These are phyloP conservation scores for Stephania japonica DNA, from an alignment of 164 flowering plant genomes.

Conservation along the genomic window DNA sequence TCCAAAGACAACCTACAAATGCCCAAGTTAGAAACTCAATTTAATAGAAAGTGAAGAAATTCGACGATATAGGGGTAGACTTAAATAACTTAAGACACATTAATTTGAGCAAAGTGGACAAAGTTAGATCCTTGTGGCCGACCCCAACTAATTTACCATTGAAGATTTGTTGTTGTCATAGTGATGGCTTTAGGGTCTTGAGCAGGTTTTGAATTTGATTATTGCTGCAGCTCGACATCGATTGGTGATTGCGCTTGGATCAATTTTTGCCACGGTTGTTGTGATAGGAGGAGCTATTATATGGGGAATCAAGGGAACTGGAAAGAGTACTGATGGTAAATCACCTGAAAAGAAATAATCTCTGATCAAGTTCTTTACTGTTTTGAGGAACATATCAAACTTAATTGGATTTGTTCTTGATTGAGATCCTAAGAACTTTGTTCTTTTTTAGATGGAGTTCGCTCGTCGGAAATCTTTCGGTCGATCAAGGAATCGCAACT, in stretches of 20 bases:
- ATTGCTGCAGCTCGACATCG: conserved; percentile 8
- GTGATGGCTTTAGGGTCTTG: too few relatives aligned
- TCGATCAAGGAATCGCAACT: not conserved
- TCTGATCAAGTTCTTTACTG: not conserved
- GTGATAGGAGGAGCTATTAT: conserved; percentile 19
- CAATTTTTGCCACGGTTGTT: conserved; percentile 6
- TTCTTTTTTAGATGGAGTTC: not conserved
- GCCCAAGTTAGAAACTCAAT: too few relatives aligned
- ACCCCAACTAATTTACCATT: too few relatives aligned
- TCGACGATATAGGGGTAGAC: too few relatives aligned
- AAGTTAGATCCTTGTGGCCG: too few relatives aligned
- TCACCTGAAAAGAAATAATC: not conserved
- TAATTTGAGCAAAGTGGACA: too few relatives aligned
- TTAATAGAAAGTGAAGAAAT: too few relatives aligned
- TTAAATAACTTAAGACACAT: too few relatives aligned
- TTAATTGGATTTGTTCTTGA: not conserved
- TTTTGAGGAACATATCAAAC: not conserved
- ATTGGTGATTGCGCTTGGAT: conserved; percentile 16
- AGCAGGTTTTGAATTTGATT: not conserved
- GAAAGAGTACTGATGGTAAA: not conserved
- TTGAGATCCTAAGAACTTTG: not conserved
- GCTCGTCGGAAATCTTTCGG: not conserved
- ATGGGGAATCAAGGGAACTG: conserved; percentile 14
- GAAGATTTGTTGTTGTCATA: too few relatives aligned
- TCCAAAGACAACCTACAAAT: too few relatives aligned